A percentile compares a stretch with the other conserved stretches of the same genome.
Conservation (phyloP, 139 green algal species). For the Chlorella sorokiniana region DNA sequence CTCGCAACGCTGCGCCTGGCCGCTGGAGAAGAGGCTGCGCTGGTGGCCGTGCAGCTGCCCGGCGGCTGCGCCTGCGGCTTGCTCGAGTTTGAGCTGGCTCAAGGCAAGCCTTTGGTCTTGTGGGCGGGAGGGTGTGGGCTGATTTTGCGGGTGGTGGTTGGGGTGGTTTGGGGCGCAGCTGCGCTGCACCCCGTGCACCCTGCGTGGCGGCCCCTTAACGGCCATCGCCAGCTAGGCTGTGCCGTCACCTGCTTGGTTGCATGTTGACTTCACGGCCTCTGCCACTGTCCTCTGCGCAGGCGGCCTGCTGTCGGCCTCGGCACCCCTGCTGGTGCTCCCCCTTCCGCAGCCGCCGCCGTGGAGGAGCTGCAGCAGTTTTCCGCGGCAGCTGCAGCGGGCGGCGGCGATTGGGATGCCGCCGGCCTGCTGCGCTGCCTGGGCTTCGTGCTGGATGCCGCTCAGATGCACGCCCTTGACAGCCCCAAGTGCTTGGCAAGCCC, state of each 20-base stretch:
- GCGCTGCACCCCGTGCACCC: no score
- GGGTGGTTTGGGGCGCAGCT: no score
- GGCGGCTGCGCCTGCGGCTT: not conserved
- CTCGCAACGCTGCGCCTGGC: not conserved
- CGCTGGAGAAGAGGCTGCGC: slow-evolving; percentile 4
- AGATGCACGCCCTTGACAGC: not conserved
- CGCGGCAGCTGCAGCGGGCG: not conserved
- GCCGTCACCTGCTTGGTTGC: not conserved
- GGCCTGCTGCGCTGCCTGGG: slow-evolving; percentile 4
- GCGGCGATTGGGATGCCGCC: not conserved
- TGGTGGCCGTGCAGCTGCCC: not conserved
- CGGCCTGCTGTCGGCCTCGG: not conserved
- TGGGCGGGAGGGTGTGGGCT: not conserved
- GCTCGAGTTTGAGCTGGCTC: slow-evolving; percentile 7
- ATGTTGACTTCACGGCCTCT: not conserved
- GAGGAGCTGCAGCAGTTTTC: not conserved
- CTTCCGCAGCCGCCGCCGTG: not conserved
- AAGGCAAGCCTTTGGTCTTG: not conserved
- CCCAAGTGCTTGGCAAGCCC: not conserved
- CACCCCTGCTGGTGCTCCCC: slow-evolving; percentile 14
- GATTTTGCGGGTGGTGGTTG: no score
- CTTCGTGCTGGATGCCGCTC: not conserved
- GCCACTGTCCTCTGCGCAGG: not conserved
- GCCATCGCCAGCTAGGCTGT: not conserved
- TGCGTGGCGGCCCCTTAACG: no score